phyloP scores from a whole-genome alignment of 345 rosid genomes.

The Lenwebbia sp. region DNA sequence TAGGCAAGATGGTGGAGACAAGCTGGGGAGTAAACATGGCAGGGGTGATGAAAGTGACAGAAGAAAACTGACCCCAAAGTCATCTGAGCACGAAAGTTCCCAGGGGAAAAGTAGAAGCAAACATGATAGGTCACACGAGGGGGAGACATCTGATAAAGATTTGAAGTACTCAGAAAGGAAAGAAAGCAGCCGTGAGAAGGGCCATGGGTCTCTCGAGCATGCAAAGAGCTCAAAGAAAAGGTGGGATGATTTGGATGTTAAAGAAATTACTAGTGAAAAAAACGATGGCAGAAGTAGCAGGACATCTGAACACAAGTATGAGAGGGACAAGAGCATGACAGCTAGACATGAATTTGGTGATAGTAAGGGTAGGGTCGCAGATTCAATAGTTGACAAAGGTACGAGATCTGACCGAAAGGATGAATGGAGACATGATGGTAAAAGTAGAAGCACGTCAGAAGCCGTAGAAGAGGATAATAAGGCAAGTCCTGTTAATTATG shows the following conservation, averaged over 20 bases:
- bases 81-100: conserved; percentile 48
- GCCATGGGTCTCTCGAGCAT: conserved; percentile 49
- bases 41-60: conserved; percentile 46
- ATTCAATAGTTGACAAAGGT: conserved; percentile 44
- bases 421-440: conserved; percentile 46
- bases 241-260: conserved; percentile 68
- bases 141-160: conserved; percentile 47
- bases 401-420: conserved; percentile 49
- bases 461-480: conserved; percentile 52
- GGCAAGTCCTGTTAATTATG: conserved; percentile 43
- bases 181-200: conserved; percentile 63
- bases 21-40: conserved; percentile 30
- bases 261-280: conserved; percentile 39
- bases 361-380: conserved; percentile 34
- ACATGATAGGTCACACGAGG: conserved; percentile 54
- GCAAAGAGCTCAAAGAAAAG: conserved; percentile 66
- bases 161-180: conserved; percentile 50
- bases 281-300: conserved; percentile 46
- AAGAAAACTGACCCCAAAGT: conserved; percentile 41
- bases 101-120: conserved; percentile 47
- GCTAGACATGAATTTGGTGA: conserved; percentile 48
- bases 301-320: conserved; percentile 54
- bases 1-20: conserved; percentile 54
- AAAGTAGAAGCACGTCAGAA: conserved; percentile 44
- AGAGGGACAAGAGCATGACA: conserved; percentile 36